Base-by-base conservation (phyloP, 2,329 filamentous ascomycete genomes). In the Scopulariopsis brevicaulis region DNA sequence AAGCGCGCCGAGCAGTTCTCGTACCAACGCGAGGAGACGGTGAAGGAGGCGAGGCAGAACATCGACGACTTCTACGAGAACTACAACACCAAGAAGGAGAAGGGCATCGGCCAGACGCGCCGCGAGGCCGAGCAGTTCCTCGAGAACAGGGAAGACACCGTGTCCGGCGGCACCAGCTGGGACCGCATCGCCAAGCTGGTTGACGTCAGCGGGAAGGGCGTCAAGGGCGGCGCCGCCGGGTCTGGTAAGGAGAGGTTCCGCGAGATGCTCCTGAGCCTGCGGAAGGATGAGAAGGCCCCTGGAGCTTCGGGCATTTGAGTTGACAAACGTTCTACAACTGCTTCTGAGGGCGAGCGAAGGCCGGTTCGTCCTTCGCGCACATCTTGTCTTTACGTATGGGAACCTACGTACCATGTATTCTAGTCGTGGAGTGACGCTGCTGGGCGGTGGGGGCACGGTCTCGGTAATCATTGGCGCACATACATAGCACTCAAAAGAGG, bases 1-100 rank as follows among this genome's bases (percentile, higher is more conserved):
- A 91, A 92, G 73, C 89, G 93, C 66, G 86, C 90, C 63, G 86
- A 96, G 71, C 84, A 93, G 64, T 93, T 93, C 58, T 83, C 85
- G 50, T 79, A 84, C 63, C 90, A 92, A 75, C 94, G 94, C 70
- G 82, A 84, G 62, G 86, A 93, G 70, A 96, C 91, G 1, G 77
- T 96, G 69, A 85, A 90, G 70, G 90, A 94, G 65, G 94, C 94
- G 12, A 90, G 91, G 69, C 83, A 92, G 70, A 94, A 95, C 71
- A 96, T 99, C 63, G 94, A 99, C 71, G 94, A 96, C 71, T 99
- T 97, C 76, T 99, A 99, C 79, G 92, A 96, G 69, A 96, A 96
- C 74, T 99, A 99, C 79, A 97, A 97, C 78, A 86, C 87, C 73
- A 96, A 96, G 77, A 93, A 94, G 72, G 94, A 99, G 71, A 97